phyloP scores from a whole-genome alignment of 2,329 filamentous ascomycete species.

The Sclerotinia trifoliorum region DNA sequence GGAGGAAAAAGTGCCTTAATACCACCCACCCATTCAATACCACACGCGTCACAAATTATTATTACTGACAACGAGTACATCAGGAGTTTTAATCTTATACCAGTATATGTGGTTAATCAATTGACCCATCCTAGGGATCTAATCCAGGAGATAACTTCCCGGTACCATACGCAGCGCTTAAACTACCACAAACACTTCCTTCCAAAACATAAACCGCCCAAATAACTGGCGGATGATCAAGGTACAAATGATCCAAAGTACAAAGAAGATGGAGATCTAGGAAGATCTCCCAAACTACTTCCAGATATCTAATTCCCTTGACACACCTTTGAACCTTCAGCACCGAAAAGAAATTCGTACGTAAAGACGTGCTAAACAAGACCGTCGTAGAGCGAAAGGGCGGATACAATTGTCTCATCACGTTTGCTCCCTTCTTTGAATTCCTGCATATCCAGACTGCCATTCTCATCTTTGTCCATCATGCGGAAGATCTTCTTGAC shows the following conservation, averaged over 20 bases:
- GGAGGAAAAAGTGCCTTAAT: no score
- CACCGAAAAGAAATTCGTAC: slow-evolving; percentile 16
- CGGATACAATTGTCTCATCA: slow-evolving; percentile 97
- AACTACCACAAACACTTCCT: slow-evolving; percentile 20
- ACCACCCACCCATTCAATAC: not conserved
- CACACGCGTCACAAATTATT: not conserved
- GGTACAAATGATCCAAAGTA: slow-evolving; percentile 20
- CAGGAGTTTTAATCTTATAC: slow-evolving; percentile 12
- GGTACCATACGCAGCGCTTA: slow-evolving; percentile 18
- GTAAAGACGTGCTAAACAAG: slow-evolving; percentile 62
- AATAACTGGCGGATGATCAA: slow-evolving; percentile 10
- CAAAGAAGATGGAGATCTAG: slow-evolving; percentile 4
- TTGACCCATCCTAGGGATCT: slow-evolving; percentile 20
- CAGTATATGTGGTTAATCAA: slow-evolving; percentile 14
- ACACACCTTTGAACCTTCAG: slow-evolving; percentile 3
- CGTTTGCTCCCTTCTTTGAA: slow-evolving; percentile 99
- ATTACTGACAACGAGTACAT: not conserved
- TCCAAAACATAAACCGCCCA: slow-evolving; percentile 17
- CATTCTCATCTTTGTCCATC: slow-evolving; percentile 99
- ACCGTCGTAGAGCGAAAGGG: slow-evolving; percentile 92
- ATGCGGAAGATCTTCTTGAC: slow-evolving; percentile 98
- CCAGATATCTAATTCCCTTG: slow-evolving; percentile 18
- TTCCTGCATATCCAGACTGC: slow-evolving; percentile 92
- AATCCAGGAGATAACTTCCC: slow-evolving; percentile 18
- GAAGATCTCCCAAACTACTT: slow-evolving; percentile 2